Base-by-base conservation (phyloP, 1,139 yeast genomes). In the Hansenula sp. region DNA sequence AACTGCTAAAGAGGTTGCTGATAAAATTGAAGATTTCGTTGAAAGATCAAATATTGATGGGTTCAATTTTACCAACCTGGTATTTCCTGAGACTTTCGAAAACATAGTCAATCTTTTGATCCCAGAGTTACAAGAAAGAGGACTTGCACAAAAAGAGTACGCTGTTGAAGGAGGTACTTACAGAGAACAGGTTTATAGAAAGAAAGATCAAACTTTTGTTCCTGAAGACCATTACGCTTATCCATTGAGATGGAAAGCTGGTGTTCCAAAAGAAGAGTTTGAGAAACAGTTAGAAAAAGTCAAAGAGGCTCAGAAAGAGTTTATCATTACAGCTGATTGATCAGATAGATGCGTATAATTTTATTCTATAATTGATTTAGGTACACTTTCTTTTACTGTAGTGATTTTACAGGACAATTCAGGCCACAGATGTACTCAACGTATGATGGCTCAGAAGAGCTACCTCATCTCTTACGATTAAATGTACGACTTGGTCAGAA, bases 171-270 rank as follows among this genome's bases (percentile, higher is more conserved):
- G 40, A 28, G 40, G 40, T 31, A 42, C 53, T 16, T 51, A 44
- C 32, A 46, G 56, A 39, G 56, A 52, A 34, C 48, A 44, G 29
- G 34, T 52, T 17, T 36, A 36, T 21, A 22, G 39, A 17, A n/a
- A 35, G 44, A 56, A 38, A 59, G 39, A 38, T 3, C 41, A 39
- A 16, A 50, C 50, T 11, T 39, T 64, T 64, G 65, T 65, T 57
- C 30, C 64, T 61, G 29, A 39, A 18, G 39, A 36, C 12, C 72
- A 67, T 43, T 70, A 70, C n/a, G 71, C 71, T 8, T 48, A 65
- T 45, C 50, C 52, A 6, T 53, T 65, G 29, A 62, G 69, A 50
- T 67, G 72, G 72, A 56, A 55, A 37, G 57, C 60, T 10, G 64
- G 61, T n/a, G 64, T 59, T 40, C 40, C 64, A 3, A 61, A 55